A percentile compares a stretch with the other conserved stretches of the same genome.
Evolutionary conservation across 495 filamentous ascomycete genomes (phyloP).

Genomic region (Amniculicola lignicola): DNA sequence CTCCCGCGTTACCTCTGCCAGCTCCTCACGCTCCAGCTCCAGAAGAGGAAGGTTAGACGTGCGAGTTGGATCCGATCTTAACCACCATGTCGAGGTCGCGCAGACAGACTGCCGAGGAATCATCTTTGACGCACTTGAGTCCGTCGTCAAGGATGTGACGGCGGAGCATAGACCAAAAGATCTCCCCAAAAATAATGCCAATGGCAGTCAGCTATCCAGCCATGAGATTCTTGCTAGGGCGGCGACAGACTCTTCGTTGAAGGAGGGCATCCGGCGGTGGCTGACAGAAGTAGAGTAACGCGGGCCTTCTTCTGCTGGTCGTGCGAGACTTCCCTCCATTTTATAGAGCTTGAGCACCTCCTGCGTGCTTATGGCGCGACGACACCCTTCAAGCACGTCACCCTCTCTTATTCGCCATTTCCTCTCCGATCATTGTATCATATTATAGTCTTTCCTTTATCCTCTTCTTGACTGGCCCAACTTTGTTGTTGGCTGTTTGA

Average conservation of each 20-base stretch:
- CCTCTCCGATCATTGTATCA: slow-evolving; percentile 11
- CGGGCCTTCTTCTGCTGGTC: background rate
- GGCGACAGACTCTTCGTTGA: slow-evolving; percentile 54
- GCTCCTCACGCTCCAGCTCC: slow-evolving; percentile 34
- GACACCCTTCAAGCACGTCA: slow-evolving; percentile 20
- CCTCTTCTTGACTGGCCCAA: background rate
- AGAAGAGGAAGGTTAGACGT: slow-evolving; percentile 20
- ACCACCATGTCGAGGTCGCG: slow-evolving; percentile 47
- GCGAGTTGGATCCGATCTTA: slow-evolving; percentile 21
- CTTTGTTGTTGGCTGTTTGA: background rate
- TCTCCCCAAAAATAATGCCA: slow-evolving; percentile 29
- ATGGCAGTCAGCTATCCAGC: slow-evolving; percentile 8
- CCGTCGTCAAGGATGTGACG: slow-evolving; percentile 60
- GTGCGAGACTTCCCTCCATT: background rate
- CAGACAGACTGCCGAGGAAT: slow-evolving; percentile 59
- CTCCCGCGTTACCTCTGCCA: slow-evolving; percentile 24
- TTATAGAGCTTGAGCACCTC: background rate
- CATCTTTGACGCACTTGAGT: slow-evolving; percentile 62
- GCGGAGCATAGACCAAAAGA: slow-evolving; percentile 51
- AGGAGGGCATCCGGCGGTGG: slow-evolving; percentile 65
- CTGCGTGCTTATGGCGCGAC: slow-evolving; percentile 26
- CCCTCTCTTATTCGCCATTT: background rate
- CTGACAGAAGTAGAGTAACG: slow-evolving; percentile 55
- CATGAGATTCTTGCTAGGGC: slow-evolving; percentile 7
- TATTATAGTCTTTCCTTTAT: background rate